Evolutionary conservation across 768 basidiomycete genomes (phyloP), one percentile per base, ranked within the genome.

Genomic region (Boletus fagicola): DNA sequence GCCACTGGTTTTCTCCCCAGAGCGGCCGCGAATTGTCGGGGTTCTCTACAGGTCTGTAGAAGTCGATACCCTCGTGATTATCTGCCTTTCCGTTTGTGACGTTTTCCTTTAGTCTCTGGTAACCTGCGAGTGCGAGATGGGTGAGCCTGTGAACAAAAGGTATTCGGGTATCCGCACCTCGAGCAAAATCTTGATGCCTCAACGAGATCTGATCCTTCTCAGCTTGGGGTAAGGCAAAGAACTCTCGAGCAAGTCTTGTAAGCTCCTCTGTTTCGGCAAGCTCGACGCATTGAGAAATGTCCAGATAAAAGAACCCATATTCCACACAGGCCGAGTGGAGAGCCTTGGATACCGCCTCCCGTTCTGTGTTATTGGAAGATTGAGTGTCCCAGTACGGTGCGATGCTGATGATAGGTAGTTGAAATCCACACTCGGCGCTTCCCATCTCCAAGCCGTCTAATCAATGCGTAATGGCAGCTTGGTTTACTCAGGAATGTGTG

Each of bases 1-100:
- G 94, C 88, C 91, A 96, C 58, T 91, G 92, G 66, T 96, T 97
- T 70, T 85, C 83, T 13, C 94, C 94, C 84, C 88, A 87, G 0
- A 95, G 71, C 0, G 84, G 82, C 51, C 82, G 83, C 10, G 81
- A 79, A 72, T 81, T 90, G 68, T 92, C 85, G 0, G 88, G 85
- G 26, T 79, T 75, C 45, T 81, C 78, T 2, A 89, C 86, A 1
- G 90, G 90, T 28, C 78, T 83, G 67, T 93, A 94, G 51, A 92
- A 83, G 65, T 95, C 94, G 39, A 94, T 70, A 2, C 82, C 91
- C 75, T 96, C 93, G 60, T 93, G 91, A 58, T 86, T 88, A 66
- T 94, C 91, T 5, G 86, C 84, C 69, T 86, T 87, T 9, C 91
- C 90, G 61, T 86, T 85, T 0, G 94, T 96, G 12, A 95, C 82